A percentile compares a stretch with the other conserved stretches of the same genome.
Conservation (phyloP, 768 basidiomycete genomes). For the Amanita rubescens region DNA sequence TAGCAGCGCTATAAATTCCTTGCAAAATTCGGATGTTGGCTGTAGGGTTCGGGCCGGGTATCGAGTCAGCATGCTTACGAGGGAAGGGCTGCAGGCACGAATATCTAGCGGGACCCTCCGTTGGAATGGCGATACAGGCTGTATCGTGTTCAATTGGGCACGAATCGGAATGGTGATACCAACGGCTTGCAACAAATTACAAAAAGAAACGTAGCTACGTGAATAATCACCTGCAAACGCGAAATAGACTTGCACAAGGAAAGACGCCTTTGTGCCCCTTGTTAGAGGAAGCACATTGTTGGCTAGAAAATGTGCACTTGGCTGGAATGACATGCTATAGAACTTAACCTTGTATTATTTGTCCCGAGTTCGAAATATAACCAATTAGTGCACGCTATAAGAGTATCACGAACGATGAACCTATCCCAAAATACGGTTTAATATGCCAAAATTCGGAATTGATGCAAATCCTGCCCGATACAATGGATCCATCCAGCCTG, state of each 20-base stretch:
- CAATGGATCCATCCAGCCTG: slow-evolving; percentile 15
- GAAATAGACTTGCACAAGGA: slow-evolving; percentile 13
- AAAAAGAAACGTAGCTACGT: slow-evolving; percentile 23
- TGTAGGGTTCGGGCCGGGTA: too few relatives aligned
- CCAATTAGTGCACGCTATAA: too few relatives aligned
- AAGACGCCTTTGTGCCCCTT: slow-evolving; percentile 10
- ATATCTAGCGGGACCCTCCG: too few relatives aligned
- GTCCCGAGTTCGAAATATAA: too few relatives aligned
- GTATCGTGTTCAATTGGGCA: too few relatives aligned
- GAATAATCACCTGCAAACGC: slow-evolving; percentile 29
- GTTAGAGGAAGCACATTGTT: slow-evolving; percentile 3
- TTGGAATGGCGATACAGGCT: too few relatives aligned
- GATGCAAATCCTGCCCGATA: slow-evolving; percentile 12
- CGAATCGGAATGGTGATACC: slow-evolving; percentile 19
- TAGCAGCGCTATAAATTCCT: too few relatives aligned
- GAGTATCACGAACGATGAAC: background rate
- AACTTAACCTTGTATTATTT: too few relatives aligned
- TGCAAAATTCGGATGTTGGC: too few relatives aligned
- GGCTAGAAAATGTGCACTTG: slow-evolving; percentile 8
- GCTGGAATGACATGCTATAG: background rate
- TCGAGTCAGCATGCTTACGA: too few relatives aligned
- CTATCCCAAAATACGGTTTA: too few relatives aligned
- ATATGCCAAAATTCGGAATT: slow-evolving; percentile 1
- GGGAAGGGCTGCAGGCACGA: too few relatives aligned
- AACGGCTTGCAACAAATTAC: slow-evolving; percentile 22